Evolutionary conservation across 306 rosid genomes (phyloP).

Genomic region (Lotus japonicus): DNA sequence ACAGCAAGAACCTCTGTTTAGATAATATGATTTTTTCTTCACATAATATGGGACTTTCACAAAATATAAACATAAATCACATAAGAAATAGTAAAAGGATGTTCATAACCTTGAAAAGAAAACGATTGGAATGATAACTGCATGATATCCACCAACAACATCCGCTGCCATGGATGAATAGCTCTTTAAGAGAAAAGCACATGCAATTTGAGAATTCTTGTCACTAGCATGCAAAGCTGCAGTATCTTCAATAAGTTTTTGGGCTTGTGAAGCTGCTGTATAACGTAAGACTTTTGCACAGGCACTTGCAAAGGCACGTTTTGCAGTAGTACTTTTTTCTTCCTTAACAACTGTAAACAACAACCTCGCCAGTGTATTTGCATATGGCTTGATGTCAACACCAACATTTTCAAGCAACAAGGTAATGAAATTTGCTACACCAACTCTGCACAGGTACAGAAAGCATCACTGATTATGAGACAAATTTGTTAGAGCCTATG

Average conservation of each 20-base stretch:
- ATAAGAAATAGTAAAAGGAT: constrained; percentile 16
- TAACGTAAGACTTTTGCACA: constrained; percentile 67
- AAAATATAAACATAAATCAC: constrained; percentile 6
- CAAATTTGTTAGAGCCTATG: background rate
- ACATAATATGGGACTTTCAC: background rate
- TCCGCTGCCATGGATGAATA: constrained; percentile 78
- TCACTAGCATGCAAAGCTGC: constrained; percentile 75
- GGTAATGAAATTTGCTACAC: constrained; percentile 83
- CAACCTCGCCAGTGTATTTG: constrained; percentile 65
- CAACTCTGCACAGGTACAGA: constrained; percentile 60
- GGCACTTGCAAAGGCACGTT: constrained; percentile 90
- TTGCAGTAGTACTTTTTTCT: constrained; percentile 72
- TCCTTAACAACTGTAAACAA: constrained; percentile 84
- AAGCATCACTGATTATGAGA: constrained; percentile 1
- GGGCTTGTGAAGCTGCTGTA: constrained; percentile 56
- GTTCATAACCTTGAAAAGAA: constrained; percentile 70
- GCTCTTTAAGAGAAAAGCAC: constrained; percentile 74
- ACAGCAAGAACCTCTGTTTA: constrained; percentile 1
- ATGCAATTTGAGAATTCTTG: constrained; percentile 75
- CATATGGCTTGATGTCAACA: constrained; percentile 68
- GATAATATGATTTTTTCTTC: background rate
- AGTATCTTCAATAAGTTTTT: constrained; percentile 76
- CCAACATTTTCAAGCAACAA: constrained; percentile 77
- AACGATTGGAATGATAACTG: constrained; percentile 61
- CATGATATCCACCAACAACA: constrained; percentile 74